A percentile compares a stretch with the other conserved stretches of the same genome.
These are phyloP conservation scores for Umbilicus rupestris DNA, from an alignment of 164 flowering plant species.

Conservation along the genomic window DNA sequence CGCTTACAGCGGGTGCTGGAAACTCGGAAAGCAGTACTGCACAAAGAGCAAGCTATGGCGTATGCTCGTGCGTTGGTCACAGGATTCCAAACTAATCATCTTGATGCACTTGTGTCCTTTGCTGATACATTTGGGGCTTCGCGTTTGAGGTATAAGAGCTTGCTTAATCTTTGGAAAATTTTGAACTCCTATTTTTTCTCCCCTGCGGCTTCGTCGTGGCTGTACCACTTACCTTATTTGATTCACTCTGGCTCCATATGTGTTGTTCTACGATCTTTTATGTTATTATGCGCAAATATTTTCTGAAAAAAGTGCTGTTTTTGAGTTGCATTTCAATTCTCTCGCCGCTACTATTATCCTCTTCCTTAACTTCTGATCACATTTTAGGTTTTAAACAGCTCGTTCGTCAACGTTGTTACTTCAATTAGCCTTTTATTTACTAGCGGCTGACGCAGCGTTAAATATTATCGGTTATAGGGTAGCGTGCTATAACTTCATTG, in stretches of 20 bases:
- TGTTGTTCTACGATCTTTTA: no score
- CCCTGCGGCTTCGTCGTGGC: not conserved
- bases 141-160: conserved; percentile 58
- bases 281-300: no score
- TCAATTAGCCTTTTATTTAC: not conserved
- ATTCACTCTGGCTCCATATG: not conserved
- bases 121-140: conserved; percentile 83
- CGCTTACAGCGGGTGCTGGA: conserved; percentile 72
- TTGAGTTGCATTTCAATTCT: not conserved
- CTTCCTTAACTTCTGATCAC: not conserved
- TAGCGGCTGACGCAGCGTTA: not conserved
- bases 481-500: conserved; percentile 70
- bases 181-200: no score
- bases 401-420: not conserved
- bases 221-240: not conserved
- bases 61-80: conserved; percentile 84
- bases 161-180: no score
- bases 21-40: conserved; percentile 60
- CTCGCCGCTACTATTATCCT: not conserved
- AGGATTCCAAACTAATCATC: conserved; percentile 54
- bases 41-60: conserved; percentile 90
- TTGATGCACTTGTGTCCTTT: conserved; percentile 65
- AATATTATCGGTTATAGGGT: conserved; percentile 33
- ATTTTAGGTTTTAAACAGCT: not conserved
- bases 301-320: not conserved